Evolutionary conservation across 2,329 filamentous ascomycete species (phyloP), one percentile per base, ranked within the genome.

Genomic region (Chaetoscypha palmicola): DNA sequence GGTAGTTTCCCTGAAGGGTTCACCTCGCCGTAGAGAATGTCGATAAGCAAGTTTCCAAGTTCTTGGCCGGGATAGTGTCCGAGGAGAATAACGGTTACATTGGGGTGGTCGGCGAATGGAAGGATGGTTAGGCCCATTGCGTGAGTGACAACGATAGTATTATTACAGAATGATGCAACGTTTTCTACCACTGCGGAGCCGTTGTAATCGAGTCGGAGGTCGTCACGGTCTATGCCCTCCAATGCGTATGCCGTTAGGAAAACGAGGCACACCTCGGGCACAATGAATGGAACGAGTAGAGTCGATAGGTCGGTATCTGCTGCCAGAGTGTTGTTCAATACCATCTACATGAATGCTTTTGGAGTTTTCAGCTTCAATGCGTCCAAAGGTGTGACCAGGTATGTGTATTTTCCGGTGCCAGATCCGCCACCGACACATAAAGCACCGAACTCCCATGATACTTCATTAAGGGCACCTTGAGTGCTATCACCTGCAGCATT

Each of bases 1-100:
- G 88, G 88, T 1, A 94, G 67, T 40, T 82, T 80, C 12, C 88
- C 89, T 78, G 86, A 0, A 79, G 79, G 55, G 86, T 89, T 11
- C 20, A 35, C 28, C 9, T 44, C 24, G 12, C 24, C 41, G 12
- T 34, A 38, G 1, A 44, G 28, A 17, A 80, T 71, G 19, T 82
- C 73, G 1, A 77, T 76, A 2, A 94, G 69, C 0, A 88, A 84
- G 48, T 83, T 81, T 7, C 88, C 88, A 23, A 82, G 86, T 60
- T 94, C 87, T 59, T 94, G 79, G 1, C 87, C 87, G 0, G 88
- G 88, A 1, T 33, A 33, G 54, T 42, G 31, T 11, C 30, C 21
- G 37, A 94, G 83, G 1, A 94, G 61, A 1, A 94, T 80, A 0
- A 83, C 81, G 58, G 87, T 87, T 50, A 95, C 77, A 20, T 77